phyloP scores from a whole-genome alignment of 2,329 filamentous ascomycete genomes.

The Diplocarpon rosae region DNA sequence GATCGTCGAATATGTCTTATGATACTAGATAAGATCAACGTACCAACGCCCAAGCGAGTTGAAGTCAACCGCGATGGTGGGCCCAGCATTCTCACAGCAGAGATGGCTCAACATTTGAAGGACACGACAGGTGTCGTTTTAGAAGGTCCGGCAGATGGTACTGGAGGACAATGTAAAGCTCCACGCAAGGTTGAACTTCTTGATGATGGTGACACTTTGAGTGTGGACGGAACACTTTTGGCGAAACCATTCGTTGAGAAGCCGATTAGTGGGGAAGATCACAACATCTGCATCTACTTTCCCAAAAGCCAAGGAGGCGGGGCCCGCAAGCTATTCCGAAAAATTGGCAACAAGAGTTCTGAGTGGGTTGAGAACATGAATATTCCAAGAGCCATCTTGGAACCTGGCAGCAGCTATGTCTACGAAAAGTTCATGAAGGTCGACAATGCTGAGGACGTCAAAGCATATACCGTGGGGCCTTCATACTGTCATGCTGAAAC shows the following conservation, averaged over 20 bases:
- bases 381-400: slow-evolving; percentile 69
- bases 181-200: slow-evolving; percentile 68
- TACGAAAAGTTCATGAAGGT: slow-evolving; percentile 97
- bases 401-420: slow-evolving; percentile 75
- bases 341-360: slow-evolving; percentile 98
- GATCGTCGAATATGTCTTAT: slow-evolving; percentile 82
- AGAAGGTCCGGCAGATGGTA: slow-evolving; percentile 58
- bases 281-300: slow-evolving; percentile 98
- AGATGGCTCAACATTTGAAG: slow-evolving; percentile 70
- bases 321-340: slow-evolving; percentile 84
- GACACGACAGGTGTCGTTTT: slow-evolving; percentile 69
- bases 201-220: slow-evolving; percentile 80
- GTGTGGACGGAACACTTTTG: slow-evolving; percentile 72
- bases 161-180: slow-evolving; percentile 37
- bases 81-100: slow-evolving; percentile 63
- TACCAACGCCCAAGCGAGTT: slow-evolving; percentile 77
- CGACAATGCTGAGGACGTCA: slow-evolving; percentile 95
- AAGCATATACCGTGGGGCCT: slow-evolving; percentile 92
- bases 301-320: slow-evolving; percentile 78
- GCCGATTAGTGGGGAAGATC: slow-evolving; percentile 94
- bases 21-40: slow-evolving; percentile 78
- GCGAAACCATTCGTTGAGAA: slow-evolving; percentile 97
- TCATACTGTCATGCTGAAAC: slow-evolving; percentile 95
- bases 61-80: slow-evolving; percentile 93
- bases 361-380: slow-evolving; percentile 74